Conservation (phyloP, 208 protist genomes). For the Angomonas desouzai region DNA sequence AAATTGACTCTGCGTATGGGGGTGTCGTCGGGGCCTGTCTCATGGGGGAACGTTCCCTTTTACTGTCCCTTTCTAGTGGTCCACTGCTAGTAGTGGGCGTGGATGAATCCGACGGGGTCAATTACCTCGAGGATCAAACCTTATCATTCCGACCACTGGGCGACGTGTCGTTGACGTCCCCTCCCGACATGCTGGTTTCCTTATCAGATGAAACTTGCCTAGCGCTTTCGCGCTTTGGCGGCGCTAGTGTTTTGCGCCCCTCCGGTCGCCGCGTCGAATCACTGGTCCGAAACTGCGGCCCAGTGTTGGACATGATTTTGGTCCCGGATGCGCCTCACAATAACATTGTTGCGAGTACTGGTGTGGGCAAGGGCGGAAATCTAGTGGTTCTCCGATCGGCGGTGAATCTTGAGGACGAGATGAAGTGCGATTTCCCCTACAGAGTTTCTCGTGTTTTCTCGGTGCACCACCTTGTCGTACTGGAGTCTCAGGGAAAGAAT, state of each 20-base stretch:
- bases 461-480: constrained; percentile 18
- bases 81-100: not conserved
- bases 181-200: not conserved
- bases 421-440: constrained; percentile 12
- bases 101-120: not conserved
- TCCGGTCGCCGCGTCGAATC: constrained; percentile 24
- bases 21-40: not conserved
- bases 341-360: constrained; percentile 69
- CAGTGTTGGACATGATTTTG: constrained; percentile 64
- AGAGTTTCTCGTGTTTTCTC: constrained; percentile 16
- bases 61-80: not conserved
- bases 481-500: not conserved
- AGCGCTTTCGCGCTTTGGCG: constrained; percentile 49
- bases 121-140: not conserved
- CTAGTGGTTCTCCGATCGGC: constrained; percentile 67
- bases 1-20: not conserved
- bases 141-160: not conserved
- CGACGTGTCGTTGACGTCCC: not conserved
- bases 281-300: constrained; percentile 63
- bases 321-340: constrained; percentile 31
- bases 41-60: not conserved
- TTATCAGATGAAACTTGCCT: constrained; percentile 26
- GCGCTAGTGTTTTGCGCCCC: constrained; percentile 45
- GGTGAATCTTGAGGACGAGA: constrained; percentile 36
- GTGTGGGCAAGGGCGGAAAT: constrained; percentile 51